Conservation (phyloP, 352 stramenopile species). For the Stephanocyclus meneghinianus region DNA sequence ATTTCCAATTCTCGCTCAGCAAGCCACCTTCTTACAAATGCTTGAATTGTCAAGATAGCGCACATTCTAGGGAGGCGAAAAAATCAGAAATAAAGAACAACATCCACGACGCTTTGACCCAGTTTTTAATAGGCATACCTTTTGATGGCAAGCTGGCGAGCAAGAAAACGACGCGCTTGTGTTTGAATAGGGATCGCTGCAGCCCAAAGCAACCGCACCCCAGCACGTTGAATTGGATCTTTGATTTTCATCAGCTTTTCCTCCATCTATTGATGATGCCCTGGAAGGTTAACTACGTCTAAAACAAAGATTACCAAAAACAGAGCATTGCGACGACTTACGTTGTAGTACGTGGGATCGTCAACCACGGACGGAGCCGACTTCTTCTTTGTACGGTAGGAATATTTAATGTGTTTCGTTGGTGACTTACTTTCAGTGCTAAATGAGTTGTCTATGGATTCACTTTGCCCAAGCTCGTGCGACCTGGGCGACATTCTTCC, state of each 20-base stretch:
- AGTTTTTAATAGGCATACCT: constrained; percentile 10
- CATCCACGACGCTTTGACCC: not conserved
- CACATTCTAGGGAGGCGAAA: constrained; percentile 37
- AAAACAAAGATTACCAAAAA: not conserved
- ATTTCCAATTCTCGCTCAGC: constrained; percentile 54
- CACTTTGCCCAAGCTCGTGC: not conserved
- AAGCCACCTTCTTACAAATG: constrained; percentile 53
- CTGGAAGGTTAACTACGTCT: not conserved
- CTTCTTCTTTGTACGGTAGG: constrained; percentile 22
- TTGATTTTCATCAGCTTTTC: constrained; percentile 61
- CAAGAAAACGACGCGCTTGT: constrained; percentile 68
- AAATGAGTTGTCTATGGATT: constrained; percentile 8
- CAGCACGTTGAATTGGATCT: constrained; percentile 79
- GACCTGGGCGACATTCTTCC: constrained; percentile 14
- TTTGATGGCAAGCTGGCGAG: constrained; percentile 51
- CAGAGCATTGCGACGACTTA: constrained; percentile 8
- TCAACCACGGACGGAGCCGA: constrained; percentile 32
- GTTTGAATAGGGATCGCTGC: constrained; percentile 81
- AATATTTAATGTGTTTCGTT: constrained; percentile 16
- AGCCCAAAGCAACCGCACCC: constrained; percentile 68
- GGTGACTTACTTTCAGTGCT: constrained; percentile 11
- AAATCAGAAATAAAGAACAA: not conserved
- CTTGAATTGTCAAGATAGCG: constrained; percentile 55
- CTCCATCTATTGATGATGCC: constrained; percentile 37
- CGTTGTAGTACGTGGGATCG: constrained; percentile 47